Percentiles rank a stretch among this genome's conserved stretches.
Conservation (phyloP, 2,329 filamentous ascomycete genomes). For the Calonectria crousiana region DNA sequence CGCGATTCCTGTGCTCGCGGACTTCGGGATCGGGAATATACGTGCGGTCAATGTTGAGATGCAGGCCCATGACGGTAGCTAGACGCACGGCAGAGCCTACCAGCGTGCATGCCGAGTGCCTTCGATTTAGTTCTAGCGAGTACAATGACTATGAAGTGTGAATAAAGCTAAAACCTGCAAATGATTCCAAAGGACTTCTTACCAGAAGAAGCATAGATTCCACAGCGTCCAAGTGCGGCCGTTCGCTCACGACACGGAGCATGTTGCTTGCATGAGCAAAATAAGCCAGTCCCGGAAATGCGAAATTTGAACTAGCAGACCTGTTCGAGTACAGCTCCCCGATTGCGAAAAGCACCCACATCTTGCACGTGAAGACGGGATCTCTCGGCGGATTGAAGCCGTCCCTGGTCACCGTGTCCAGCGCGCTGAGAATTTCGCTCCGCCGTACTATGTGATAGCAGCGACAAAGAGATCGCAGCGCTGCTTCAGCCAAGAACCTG, state of each 20-base stretch:
- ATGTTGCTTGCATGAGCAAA: conserved; percentile 21
- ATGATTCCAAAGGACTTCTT: background rate
- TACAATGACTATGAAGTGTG: conserved; percentile 13
- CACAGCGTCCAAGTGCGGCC: conserved; percentile 21
- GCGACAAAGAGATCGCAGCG: conserved; percentile 14
- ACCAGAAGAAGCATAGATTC: conserved; percentile 21
- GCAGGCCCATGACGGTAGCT: conserved; percentile 27
- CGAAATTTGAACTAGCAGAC: background rate
- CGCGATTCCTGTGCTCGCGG: conserved; percentile 21
- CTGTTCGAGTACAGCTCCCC: conserved; percentile 12
- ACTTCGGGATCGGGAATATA: conserved; percentile 20
- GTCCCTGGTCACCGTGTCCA: background rate
- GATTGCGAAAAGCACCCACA: conserved; percentile 25
- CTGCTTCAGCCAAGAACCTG: conserved; percentile 11
- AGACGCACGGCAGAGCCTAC: conserved; percentile 24
- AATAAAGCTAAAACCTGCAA: background rate
- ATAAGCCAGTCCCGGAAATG: conserved; percentile 21
- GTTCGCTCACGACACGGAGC: conserved; percentile 20
- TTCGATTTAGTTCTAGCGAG: conserved; percentile 20
- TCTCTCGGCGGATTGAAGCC: background rate
- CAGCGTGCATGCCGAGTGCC: conserved; percentile 24
- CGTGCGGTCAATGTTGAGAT: conserved; percentile 19
- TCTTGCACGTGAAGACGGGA: conserved; percentile 1
- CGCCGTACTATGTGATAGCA: conserved; percentile 22
- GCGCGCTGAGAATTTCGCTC: conserved; percentile 12